Evolutionary conservation across 2,329 filamentous ascomycete species (phyloP), one percentile per base, ranked within the genome.

Genomic region (Penicillium decumbens): DNA sequence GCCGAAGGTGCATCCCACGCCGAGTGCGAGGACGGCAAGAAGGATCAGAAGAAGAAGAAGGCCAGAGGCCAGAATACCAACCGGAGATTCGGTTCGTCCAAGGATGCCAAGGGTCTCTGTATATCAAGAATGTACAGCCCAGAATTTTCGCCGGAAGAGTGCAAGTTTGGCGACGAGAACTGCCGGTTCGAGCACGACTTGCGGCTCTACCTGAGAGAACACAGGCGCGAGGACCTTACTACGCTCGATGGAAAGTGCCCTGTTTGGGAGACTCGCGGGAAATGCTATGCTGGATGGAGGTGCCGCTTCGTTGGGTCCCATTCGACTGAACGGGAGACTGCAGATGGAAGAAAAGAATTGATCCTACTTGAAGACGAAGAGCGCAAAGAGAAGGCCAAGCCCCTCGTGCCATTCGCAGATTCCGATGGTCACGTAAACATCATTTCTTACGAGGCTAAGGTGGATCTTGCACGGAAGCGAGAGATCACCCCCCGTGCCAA

Each of bases 251-350:
- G 88, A 6, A 77, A 85, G 54, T 98, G 93, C 64, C 92, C 91
- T 0, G 80, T 95, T 7, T 96, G 83, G 69, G 84, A 88, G 57
- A 76, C 77, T 13, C 81, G 85, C 56, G 91, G 91, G 10, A 82
- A 78, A 54, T 98, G 93, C 62, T 79, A 81, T 42, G 82, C 86
- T 12, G 93, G 93, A 5, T 98, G 92, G 91, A 95, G 92, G 68
- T 98, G 93, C 68, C 86, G 92, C 20, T 95, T 96, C 65, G 87
- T 89, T 29, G 80, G 80, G 55, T 95, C 89, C 55, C 93, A 98
- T 71, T 93, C 89, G 61, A 79, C 84, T 54, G 92, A 97, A 71
- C 72, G 88, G 23, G 82, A 87, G 57, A 82, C 77, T 18, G 83
- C 85, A 46, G 91, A 95, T 67, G 92, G 90, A 7, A 81, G 81